phyloP scores from a whole-genome alignment of 257 asterid species.

The Agastache rugosa region DNA sequence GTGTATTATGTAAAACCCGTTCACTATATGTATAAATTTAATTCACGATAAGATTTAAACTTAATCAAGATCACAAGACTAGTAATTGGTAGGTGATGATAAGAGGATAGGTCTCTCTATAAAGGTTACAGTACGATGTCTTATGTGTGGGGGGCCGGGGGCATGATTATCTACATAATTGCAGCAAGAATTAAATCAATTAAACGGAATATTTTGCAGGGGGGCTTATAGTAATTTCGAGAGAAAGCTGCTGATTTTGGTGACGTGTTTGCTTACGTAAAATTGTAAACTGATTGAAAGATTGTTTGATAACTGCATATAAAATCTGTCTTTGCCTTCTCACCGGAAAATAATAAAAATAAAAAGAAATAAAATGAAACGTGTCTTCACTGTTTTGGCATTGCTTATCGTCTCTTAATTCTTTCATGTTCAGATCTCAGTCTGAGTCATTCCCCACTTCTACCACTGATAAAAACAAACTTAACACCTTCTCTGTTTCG shows the following conservation, averaged over 20 bases:
- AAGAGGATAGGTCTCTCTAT: too few relatives aligned
- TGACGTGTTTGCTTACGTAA: constrained; percentile 39
- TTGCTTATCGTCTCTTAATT: neutral
- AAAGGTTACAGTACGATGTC: neutral
- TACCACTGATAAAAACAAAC: neutral
- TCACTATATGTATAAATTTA: too few relatives aligned
- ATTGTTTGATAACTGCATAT: neutral
- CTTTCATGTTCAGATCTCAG: neutral
- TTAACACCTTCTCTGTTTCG: neutral
- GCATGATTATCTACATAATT: neutral
- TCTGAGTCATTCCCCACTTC: constrained; percentile 12
- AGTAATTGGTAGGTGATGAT: too few relatives aligned
- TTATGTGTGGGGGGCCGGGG: neutral
- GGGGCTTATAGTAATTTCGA: neutral
- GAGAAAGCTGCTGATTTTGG: constrained; percentile 13
- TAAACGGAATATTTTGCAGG: neutral
- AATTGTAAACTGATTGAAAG: neutral
- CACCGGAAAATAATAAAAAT: neutral
- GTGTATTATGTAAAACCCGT: too few relatives aligned
- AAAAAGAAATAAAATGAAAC: neutral
- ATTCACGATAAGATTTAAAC: too few relatives aligned
- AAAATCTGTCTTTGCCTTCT: neutral
- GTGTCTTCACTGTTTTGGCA: neutral
- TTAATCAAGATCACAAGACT: too few relatives aligned
- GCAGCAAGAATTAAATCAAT: neutral